Conservation (phyloP, 192 early-diverging fungal species). For the Coemansia sp. region DNA sequence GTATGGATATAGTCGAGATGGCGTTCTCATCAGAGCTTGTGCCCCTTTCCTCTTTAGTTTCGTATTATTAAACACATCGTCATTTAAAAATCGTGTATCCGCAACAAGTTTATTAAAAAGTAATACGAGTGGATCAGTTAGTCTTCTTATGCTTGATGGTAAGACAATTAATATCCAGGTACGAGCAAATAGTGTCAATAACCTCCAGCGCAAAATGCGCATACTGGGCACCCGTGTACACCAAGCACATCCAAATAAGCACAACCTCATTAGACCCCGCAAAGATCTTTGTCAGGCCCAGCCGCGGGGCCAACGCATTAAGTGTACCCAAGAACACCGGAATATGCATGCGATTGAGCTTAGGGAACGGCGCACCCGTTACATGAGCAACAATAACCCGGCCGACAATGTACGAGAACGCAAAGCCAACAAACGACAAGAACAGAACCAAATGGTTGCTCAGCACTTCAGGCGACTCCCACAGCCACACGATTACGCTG, state of each 20-base stretch:
- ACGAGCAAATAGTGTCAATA: constrained; percentile 70
- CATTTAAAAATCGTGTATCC: no score
- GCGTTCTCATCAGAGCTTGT: no score
- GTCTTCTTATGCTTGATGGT: constrained; percentile 67
- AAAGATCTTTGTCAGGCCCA: constrained; percentile 56
- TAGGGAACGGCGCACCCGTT: constrained; percentile 78
- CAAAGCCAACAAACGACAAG: constrained; percentile 65
- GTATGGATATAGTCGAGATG: no score
- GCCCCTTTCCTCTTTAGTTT: no score
- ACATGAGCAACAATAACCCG: constrained; percentile 86
- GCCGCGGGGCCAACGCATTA: constrained; percentile 57
- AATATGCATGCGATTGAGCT: constrained; percentile 63
- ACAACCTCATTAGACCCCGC: constrained; percentile 56
- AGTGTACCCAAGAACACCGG: constrained; percentile 63
- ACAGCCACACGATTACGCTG: constrained; percentile 60
- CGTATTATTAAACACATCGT: no score
- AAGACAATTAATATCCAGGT: constrained; percentile 81
- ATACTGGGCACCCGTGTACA: constrained; percentile 62
- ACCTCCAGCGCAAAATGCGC: constrained; percentile 69
- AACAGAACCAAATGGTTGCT: constrained; percentile 68
- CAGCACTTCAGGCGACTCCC: constrained; percentile 66
- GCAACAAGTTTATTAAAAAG: no score
- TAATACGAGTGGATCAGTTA: neutral
- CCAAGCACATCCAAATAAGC: constrained; percentile 59
- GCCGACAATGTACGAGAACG: constrained; percentile 80